Base-by-base conservation (phyloP, 202 grass and related monocot species). In the Miscanthus sacchariflorus region DNA sequence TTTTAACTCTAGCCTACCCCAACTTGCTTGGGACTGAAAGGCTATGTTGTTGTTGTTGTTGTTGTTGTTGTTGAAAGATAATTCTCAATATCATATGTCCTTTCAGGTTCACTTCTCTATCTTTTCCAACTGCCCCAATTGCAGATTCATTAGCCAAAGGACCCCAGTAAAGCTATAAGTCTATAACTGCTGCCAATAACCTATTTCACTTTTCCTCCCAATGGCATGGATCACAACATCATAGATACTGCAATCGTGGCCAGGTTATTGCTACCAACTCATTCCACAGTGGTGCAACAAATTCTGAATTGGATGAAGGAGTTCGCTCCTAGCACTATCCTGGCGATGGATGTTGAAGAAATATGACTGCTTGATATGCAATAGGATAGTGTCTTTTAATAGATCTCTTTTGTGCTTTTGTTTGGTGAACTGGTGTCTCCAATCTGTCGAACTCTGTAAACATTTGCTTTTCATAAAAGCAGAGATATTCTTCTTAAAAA, bases 121-220 rank as follows among this genome's bases (percentile, higher is more conserved):
- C 23, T 74, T 49, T 28, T 15, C 42, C 44, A 49, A 17, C 12
- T 48, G 23, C n/a, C 12, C 5, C 21, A 44, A 13, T 72, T 72
- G 70, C 42, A 75, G 46, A 74, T 74, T 46, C n/a, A 45, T 74
- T 74, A 46, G 71, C 71, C 12, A 44, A 43, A 46, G 12, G 40
- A 12, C 12, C 12, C 42, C 5, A 12, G 19, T 39, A 72, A n/a
- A 72, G 56, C 56, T 23, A 61, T 21, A 21, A 61, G 56, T 19
- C 56, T 24, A 23, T 24, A 63, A 72, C 39, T 72, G 40, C 11
- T 73, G 18, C 19, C 21, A 73, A 11, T 45, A 24, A 45, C 11
- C 70, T 72, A 44, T 72, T 18, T 72, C 39, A 23, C 21, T 46
- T 25, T 24, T 24, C 58, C 72, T 74, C 72, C 12, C 12, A 48